Evolutionary conservation across 1,284 basidiomycete species (phyloP).

Genomic region (Gymnopus androsaceus): DNA sequence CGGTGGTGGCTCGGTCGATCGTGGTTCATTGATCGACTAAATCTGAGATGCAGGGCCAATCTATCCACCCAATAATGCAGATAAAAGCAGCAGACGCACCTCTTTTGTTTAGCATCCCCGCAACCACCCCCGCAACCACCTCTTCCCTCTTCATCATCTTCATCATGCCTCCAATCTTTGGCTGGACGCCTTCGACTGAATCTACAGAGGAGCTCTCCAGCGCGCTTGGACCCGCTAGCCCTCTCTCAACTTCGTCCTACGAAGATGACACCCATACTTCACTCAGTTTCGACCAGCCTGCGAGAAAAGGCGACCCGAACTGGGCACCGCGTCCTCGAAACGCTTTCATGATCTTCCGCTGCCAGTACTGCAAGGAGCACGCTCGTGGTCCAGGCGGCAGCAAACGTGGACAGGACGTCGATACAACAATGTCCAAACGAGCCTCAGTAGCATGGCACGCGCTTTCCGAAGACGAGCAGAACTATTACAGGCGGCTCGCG

Average conservation of each 20-base stretch:
- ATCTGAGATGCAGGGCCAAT: conserved; percentile 4
- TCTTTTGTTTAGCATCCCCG: not conserved
- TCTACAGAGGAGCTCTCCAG: not conserved
- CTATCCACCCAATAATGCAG: not conserved
- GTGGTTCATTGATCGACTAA: not conserved
- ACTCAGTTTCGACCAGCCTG: not conserved
- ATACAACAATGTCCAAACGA: conserved; percentile 57
- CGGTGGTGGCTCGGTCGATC: too few relatives aligned
- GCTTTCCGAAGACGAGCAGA: conserved; percentile 45
- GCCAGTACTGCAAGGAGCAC: conserved; percentile 58
- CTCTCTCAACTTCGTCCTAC: not conserved
- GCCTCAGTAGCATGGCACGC: conserved; percentile 63
- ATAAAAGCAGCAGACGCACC: not conserved
- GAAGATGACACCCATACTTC: not conserved
- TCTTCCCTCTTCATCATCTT: not conserved
- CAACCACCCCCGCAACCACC: too few relatives aligned
- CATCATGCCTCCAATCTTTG: not conserved
- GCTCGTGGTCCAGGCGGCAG: conserved; percentile 32
- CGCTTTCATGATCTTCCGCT: conserved; percentile 87
- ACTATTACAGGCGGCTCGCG: conserved; percentile 52
- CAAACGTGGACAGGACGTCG: conserved; percentile 27
- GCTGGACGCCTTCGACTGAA: not conserved
- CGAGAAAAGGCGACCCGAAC: conserved; percentile 43
- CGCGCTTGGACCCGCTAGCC: not conserved
- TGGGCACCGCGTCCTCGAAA: conserved; percentile 86